Conservation (phyloP, 345 rosid species). For the Atalantia buxifolia region DNA sequence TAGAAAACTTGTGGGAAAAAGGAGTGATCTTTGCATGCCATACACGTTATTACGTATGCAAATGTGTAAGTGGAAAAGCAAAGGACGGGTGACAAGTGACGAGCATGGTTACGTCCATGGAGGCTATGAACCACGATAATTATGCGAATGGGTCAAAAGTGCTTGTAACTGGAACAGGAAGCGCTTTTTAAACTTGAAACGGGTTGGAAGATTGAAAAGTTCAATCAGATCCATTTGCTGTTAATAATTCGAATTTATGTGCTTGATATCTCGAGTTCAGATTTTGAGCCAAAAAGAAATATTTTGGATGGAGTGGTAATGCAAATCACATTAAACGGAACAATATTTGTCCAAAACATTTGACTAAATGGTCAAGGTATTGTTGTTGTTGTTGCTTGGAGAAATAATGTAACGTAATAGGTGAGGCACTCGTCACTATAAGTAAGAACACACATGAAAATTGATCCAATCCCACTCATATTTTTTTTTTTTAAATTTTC, state of each 20-base stretch:
- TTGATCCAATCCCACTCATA: background rate
- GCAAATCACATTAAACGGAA: background rate
- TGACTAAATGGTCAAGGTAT: background rate
- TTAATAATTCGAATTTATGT: too few relatives aligned
- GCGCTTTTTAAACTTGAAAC: background rate
- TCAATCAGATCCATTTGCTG: too few relatives aligned
- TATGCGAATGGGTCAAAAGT: conserved; percentile 20
- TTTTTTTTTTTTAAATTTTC: background rate
- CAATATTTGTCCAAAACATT: background rate
- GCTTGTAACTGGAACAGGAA: conserved; percentile 14
- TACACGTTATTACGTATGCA: conserved; percentile 25
- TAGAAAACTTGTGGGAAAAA: background rate
- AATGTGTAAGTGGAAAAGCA: background rate
- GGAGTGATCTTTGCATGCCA: conserved; percentile 14
- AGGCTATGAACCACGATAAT: conserved; percentile 15
- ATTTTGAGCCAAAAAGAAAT: too few relatives aligned
- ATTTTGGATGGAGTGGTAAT: too few relatives aligned
- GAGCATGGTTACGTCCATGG: conserved; percentile 8
- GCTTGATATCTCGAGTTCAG: too few relatives aligned
- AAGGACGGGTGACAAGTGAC: background rate
- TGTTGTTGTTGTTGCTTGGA: conserved; percentile 12
- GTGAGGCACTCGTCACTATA: conserved; percentile 16
- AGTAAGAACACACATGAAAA: background rate
- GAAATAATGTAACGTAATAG: conserved; percentile 15
- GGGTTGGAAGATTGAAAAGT: background rate